These are phyloP conservation scores for Xerocomellus chrysenteron DNA, from an alignment of 768 basidiomycete genomes.

Conservation along the genomic window DNA sequence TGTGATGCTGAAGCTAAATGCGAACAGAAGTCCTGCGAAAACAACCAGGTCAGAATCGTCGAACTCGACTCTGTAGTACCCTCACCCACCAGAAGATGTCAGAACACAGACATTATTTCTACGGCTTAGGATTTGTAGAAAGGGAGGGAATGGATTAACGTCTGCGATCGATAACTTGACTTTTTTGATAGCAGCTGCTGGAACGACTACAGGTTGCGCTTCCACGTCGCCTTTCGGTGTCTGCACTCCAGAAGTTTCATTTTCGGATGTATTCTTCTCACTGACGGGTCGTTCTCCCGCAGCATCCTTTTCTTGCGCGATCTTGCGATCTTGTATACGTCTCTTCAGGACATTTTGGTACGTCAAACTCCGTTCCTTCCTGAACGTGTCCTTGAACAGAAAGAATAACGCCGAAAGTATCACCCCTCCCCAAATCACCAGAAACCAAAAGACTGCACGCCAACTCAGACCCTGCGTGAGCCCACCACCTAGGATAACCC, in stretches of 20 bases:
- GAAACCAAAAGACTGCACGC: constrained; percentile 87
- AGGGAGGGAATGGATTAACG: constrained; percentile 69
- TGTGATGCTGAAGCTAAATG: constrained; percentile 63
- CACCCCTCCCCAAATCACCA: constrained; percentile 59
- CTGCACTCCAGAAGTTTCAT: neutral
- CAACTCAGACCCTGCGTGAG: constrained; percentile 69
- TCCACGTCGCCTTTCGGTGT: constrained; percentile 25
- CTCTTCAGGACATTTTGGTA: constrained; percentile 68
- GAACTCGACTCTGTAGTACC: constrained; percentile 9
- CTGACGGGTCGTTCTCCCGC: constrained; percentile 7
- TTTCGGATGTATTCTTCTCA: constrained; percentile 7
- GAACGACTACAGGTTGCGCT: constrained; percentile 13
- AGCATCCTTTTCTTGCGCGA: constrained; percentile 13
- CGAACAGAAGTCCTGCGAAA: constrained; percentile 62
- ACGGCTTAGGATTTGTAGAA: constrained; percentile 55
- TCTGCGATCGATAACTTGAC: constrained; percentile 64
- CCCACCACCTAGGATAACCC: constrained; percentile 69
- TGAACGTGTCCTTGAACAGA: constrained; percentile 83
- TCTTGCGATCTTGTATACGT: constrained; percentile 30
- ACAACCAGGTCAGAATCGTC: neutral
- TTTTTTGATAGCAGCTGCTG: constrained; percentile 23
- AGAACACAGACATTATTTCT: constrained; percentile 70
- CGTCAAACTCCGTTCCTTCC: constrained; percentile 74
- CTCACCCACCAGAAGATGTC: constrained; percentile 31
- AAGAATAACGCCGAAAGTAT: constrained; percentile 58